phyloP scores from a whole-genome alignment of 345 rosid genomes.

The Aegle marmelos region DNA sequence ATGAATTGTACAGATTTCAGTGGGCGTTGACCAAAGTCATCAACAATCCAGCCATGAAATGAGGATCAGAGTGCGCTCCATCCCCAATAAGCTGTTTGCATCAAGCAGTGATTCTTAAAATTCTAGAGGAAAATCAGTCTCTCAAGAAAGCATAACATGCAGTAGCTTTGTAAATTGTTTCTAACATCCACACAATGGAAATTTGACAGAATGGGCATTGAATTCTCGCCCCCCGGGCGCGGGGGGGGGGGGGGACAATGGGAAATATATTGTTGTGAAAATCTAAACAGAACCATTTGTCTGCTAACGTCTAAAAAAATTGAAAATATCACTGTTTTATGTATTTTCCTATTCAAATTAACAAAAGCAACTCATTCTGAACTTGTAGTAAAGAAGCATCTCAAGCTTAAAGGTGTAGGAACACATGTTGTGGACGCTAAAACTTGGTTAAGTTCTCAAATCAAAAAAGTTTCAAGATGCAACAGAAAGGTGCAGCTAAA shows the following conservation, averaged over 20 bases:
- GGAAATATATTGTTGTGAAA: neutral
- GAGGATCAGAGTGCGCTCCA: neutral
- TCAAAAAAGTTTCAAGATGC: neutral
- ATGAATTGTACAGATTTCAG: neutral
- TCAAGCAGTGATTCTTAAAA: neutral
- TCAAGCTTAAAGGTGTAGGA: neutral
- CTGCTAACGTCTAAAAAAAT: no score
- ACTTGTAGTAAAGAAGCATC: neutral
- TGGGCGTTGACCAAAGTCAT: neutral
- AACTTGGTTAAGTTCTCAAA: neutral
- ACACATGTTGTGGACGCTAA: neutral
- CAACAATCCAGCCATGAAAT: conserved; percentile 1
- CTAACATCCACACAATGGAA: neutral
- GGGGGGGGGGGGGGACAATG: neutral
- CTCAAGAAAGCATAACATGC: neutral
- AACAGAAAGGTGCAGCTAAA: neutral
- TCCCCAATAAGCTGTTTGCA: neutral
- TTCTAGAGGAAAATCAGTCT: neutral
- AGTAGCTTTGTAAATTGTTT: neutral
- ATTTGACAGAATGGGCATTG: neutral
- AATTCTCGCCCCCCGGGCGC: no score
- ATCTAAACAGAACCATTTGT: neutral
- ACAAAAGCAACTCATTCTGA: neutral
- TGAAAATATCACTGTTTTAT: no score
- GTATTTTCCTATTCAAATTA: neutral